These are phyloP conservation scores for Clathrospora elynae DNA, from an alignment of 2,329 filamentous ascomycete genomes.

Conservation along the genomic window DNA sequence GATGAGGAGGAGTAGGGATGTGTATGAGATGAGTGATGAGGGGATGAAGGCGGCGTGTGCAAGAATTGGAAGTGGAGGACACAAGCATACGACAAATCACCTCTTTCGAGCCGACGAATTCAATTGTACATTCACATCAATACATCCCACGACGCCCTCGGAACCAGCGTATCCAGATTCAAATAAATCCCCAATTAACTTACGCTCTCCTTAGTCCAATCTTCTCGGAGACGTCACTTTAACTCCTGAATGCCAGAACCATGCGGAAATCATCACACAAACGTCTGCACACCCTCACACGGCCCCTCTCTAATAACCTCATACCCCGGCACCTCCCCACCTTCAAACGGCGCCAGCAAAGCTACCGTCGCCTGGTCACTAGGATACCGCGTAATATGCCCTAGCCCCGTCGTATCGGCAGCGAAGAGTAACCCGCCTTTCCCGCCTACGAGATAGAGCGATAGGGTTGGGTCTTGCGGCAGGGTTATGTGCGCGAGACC, in stretches of 20 bases:
- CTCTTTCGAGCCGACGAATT: no score
- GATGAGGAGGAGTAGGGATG: slow-evolving; percentile 48
- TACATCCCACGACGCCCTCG: no score
- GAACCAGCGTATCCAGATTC: no score
- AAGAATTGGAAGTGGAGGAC: slow-evolving; percentile 12
- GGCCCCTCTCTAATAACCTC: slow-evolving; percentile 24
- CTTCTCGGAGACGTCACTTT: no score
- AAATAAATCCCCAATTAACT: no score
- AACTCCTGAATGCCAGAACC: no score
- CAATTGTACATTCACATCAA: no score
- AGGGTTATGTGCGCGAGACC: slow-evolving; percentile 43
- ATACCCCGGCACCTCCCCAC: slow-evolving; percentile 28
- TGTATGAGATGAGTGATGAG: slow-evolving; percentile 2
- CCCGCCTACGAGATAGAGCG: slow-evolving; percentile 43
- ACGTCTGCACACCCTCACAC: slow-evolving; percentile 15
- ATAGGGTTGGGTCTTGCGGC: slow-evolving; percentile 26
- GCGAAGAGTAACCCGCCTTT: slow-evolving; percentile 41
- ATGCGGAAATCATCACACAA: slow-evolving; percentile 10
- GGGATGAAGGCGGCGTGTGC: slow-evolving; percentile 7
- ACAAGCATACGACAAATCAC: no score
- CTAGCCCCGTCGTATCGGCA: slow-evolving; percentile 36
- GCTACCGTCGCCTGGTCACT: slow-evolving; percentile 38
- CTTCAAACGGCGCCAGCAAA: slow-evolving; percentile 36
- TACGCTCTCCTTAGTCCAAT: no score
- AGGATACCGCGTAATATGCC: slow-evolving; percentile 43